Evolutionary conservation across 768 basidiomycete genomes (phyloP).

Genomic region (Mrakia hoshinonis): DNA sequence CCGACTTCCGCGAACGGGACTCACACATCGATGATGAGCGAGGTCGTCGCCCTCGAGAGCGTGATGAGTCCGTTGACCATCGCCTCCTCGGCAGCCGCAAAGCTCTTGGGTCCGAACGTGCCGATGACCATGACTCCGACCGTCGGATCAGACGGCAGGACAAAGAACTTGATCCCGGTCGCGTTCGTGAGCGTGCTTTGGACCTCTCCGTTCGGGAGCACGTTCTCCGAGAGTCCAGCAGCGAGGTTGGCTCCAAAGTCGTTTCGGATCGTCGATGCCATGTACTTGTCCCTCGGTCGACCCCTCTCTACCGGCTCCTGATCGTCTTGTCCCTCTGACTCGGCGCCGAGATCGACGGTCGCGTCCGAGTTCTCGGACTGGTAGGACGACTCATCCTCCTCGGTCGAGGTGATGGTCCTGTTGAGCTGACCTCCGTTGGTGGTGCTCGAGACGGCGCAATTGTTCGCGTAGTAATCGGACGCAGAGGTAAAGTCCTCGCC

Average conservation of each 20-base stretch:
- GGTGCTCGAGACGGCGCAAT: constrained; percentile 49
- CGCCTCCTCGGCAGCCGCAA: constrained; percentile 29
- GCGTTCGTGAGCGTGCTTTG: not conserved
- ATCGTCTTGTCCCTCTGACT: not conserved
- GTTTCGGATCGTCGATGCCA: not conserved
- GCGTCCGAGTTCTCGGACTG: not conserved
- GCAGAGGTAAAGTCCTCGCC: constrained; percentile 47
- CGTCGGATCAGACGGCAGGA: not conserved
- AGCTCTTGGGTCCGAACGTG: constrained; percentile 50
- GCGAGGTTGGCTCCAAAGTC: not conserved
- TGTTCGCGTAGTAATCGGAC: constrained; percentile 51
- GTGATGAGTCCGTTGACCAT: constrained; percentile 5
- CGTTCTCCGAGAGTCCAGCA: not conserved
- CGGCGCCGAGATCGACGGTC: not conserved
- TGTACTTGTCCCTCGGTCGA: constrained; percentile 4
- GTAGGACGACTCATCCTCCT: not conserved
- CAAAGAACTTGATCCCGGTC: not conserved
- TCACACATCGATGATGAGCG: not conserved
- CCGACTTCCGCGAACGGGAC: not conserved
- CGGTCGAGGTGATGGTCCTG: constrained; percentile 4
- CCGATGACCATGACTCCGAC: constrained; percentile 37
- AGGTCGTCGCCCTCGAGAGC: not conserved
- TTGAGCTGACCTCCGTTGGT: constrained; percentile 52
- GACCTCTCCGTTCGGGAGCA: not conserved
- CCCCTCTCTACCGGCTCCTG: not conserved